Evolutionary conservation across 2,329 filamentous ascomycete species (phyloP).

Genomic region (Exophiala xenobiotica): DNA sequence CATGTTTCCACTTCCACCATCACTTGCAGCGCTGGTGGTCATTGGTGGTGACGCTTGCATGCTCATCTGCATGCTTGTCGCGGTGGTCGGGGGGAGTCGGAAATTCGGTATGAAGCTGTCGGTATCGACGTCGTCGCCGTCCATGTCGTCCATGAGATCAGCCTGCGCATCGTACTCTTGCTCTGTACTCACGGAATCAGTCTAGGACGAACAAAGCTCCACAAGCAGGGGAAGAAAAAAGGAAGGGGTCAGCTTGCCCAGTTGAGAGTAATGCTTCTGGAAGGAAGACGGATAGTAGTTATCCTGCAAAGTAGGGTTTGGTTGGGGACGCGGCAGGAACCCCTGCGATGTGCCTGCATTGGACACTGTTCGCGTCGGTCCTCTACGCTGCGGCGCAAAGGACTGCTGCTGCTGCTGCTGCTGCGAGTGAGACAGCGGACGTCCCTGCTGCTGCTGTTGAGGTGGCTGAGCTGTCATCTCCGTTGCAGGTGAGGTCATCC

Average conservation of each 20-base stretch:
- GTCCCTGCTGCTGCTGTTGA: constrained; percentile 42
- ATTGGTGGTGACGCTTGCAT: constrained; percentile 45
- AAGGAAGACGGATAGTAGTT: constrained; percentile 82
- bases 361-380: constrained; percentile 37
- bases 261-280: constrained; percentile 90
- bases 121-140: constrained; percentile 66
- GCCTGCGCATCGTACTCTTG: constrained; percentile 93
- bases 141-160: constrained; percentile 82
- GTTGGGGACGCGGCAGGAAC: constrained; percentile 38
- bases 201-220: constrained; percentile 66
- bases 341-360: constrained; percentile 34
- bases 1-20: constrained; percentile 42
- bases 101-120: constrained; percentile 63
- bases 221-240: constrained; percentile 45
- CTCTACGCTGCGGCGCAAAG: constrained; percentile 36
- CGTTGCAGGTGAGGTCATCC: constrained; percentile 61
- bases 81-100: constrained; percentile 37
- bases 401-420: constrained; percentile 26
- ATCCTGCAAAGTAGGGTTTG: constrained; percentile 37
- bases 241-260: constrained; percentile 74
- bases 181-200: constrained; percentile 72
- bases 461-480: constrained; percentile 55
- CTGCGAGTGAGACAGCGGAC: constrained; percentile 50
- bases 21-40: constrained; percentile 40
- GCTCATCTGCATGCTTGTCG: constrained; percentile 40